Evolutionary conservation across 257 asterid genomes (phyloP), one percentile per base, ranked within the genome.

Genomic region (Voacanga thouarsii): DNA sequence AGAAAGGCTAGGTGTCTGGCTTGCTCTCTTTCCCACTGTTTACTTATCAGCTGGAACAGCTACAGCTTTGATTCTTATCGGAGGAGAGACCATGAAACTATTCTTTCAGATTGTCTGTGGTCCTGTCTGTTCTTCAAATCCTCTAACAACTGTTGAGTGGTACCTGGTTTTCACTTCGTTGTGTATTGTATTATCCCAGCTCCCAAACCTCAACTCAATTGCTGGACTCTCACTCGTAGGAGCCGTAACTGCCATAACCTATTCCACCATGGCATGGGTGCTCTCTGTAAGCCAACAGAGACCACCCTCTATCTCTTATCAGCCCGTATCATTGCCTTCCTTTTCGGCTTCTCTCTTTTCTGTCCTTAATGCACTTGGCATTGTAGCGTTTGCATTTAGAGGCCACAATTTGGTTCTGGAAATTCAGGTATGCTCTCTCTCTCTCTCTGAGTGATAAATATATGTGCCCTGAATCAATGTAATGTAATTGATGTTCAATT

Each of bases 41-140:
- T 96, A 96, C 87, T 89, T 96, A 14, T 96, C 99, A 9, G 99
- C 99, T 5, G 99, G 99, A 50, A 96, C 98, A 14, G 98, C 94
- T 24, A 96, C 99, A 4, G 99, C 99, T 60, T 81, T 96, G 81
- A 96, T 96, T 82, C 90, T 96, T 10, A 86, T 96, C 0, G 99
- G 99, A 81, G 99, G 99, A 69, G 98, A 96, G 89, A 96, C 99
- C 74, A 96, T 96, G 99, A 96, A 96, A 81, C 80, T 96, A 47
- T 96, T 96, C 91, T 96, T 96, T 83, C 99, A 93, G 76, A 90
- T 85, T 16, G 97, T 96, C 26, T 96, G 99, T 18, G 98, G 99
- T 28, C 97, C 98, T 0, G 88, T 76, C 30, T 93, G 98, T 84
- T 80, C 98, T 7, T 92, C 99, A 0, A 92, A 92, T 82, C 99